Evolutionary conservation across 257 asterid genomes (phyloP).

Genomic region (Ligustrum vulgare): DNA sequence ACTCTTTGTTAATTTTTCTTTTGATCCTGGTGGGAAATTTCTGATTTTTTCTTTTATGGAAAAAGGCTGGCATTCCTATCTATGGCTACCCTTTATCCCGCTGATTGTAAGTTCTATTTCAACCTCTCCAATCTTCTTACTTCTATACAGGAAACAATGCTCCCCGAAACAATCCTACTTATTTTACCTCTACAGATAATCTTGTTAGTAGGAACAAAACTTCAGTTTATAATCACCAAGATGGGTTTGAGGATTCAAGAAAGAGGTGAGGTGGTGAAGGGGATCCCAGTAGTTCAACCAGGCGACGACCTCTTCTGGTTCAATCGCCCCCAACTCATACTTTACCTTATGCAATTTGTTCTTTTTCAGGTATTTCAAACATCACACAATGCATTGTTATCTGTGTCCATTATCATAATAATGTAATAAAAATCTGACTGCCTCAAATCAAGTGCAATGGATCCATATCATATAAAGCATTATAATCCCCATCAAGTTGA

Average conservation of each 20-base stretch:
- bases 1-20: not conserved
- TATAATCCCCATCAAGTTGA: not conserved
- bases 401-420: not conserved
- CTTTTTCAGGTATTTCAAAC: slow-evolving; percentile 56
- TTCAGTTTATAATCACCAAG: slow-evolving; percentile 63
- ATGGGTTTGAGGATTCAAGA: slow-evolving; percentile 63
- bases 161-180: not conserved
- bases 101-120: slow-evolving; percentile 39
- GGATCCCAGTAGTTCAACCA: slow-evolving; percentile 55
- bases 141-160: not conserved
- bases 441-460: not conserved
- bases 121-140: not conserved
- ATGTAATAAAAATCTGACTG: not conserved
- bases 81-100: slow-evolving; percentile 72
- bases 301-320: slow-evolving; percentile 73
- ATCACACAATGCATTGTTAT: not conserved
- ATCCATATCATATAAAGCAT: not conserved
- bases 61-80: slow-evolving; percentile 54
- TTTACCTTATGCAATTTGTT: slow-evolving; percentile 59
- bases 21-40: not conserved
- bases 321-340: slow-evolving; percentile 53
- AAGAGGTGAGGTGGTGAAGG: slow-evolving; percentile 63
- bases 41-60: not conserved
- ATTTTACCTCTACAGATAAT: slow-evolving; percentile 37
- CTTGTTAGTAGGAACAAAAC: slow-evolving; percentile 60